Evolutionary conservation across 1,139 yeast genomes (phyloP).

Genomic region (Debaryomycetaceae sp.): DNA sequence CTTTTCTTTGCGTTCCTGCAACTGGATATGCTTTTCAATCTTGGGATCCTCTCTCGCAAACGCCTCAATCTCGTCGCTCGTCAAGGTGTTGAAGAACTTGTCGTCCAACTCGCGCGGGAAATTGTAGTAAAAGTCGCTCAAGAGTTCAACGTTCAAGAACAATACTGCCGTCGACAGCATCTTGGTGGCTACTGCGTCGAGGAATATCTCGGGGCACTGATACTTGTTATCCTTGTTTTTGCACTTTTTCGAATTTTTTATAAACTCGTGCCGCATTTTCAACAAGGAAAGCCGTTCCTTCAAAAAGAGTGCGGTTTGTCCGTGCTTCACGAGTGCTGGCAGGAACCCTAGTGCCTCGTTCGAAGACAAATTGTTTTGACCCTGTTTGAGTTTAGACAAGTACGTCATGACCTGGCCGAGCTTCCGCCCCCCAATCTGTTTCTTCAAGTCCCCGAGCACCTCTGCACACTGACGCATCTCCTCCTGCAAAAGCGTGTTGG

Average conservation of each 20-base stretch:
- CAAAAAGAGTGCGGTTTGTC: constrained; percentile 78
- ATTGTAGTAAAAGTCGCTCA: constrained; percentile 90
- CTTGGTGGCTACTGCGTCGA: constrained; percentile 88
- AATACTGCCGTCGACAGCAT: constrained; percentile 86
- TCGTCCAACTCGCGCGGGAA: constrained; percentile 89
- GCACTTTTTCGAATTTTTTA: constrained; percentile 66
- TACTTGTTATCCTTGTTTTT: constrained; percentile 70
- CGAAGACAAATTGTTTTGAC: constrained; percentile 28
- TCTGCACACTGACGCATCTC: constrained; percentile 77
- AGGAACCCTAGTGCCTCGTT: constrained; percentile 74
- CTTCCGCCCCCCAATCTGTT: constrained; percentile 72
- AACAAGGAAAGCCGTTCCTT: constrained; percentile 65
- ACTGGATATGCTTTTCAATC: constrained; percentile 78
- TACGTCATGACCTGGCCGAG: constrained; percentile 74
- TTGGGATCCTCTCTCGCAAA: constrained; percentile 95
- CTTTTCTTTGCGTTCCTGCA: constrained; percentile 86
- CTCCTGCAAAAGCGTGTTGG: constrained; percentile 63
- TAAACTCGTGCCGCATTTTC: constrained; percentile 63
- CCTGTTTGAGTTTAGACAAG: constrained; percentile 39
- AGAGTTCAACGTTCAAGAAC: constrained; percentile 83
- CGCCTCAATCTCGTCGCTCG: constrained; percentile 68
- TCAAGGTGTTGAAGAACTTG: constrained; percentile 52
- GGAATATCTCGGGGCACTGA: constrained; percentile 87
- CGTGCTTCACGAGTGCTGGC: constrained; percentile 55
- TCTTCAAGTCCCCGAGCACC: constrained; percentile 51